A percentile compares a stretch with the other conserved stretches of the same genome.
Evolutionary conservation across 2,329 filamentous ascomycete genomes (phyloP).

Genomic region (Cladosporium oxysporum): DNA sequence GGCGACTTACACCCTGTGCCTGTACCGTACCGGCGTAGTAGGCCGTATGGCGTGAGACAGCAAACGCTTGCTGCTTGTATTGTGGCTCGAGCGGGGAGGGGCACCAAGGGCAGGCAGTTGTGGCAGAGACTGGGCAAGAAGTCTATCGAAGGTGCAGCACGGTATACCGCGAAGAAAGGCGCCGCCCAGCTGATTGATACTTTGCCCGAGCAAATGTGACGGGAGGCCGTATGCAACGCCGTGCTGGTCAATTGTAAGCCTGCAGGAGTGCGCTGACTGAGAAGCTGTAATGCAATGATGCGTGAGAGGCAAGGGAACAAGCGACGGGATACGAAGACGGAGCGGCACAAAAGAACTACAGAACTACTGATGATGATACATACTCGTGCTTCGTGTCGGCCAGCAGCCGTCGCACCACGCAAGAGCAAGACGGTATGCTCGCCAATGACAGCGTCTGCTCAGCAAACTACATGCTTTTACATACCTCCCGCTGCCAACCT

Average conservation of each 20-base stretch:
- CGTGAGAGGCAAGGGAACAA: neutral
- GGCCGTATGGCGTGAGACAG: constrained; percentile 14
- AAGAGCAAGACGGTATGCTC: neutral
- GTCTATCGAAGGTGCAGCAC: constrained; percentile 2
- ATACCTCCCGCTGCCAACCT: neutral
- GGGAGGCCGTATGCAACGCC: neutral
- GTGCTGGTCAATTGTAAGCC: neutral
- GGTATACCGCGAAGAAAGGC: neutral
- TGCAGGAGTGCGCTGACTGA: constrained; percentile 4
- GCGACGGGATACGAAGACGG: neutral
- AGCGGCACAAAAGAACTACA: neutral
- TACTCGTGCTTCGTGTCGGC: constrained; percentile 10
- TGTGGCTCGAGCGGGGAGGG: constrained; percentile 12
- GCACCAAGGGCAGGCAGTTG: neutral
- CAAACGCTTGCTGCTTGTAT: neutral
- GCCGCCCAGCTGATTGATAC: neutral
- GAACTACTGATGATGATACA: neutral
- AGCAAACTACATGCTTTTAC: neutral
- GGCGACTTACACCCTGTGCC: neutral
- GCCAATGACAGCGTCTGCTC: neutral
- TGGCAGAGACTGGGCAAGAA: constrained; percentile 2
- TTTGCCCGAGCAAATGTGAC: neutral
- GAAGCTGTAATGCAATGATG: neutral
- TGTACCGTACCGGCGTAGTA: neutral
- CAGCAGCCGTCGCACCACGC: neutral